phyloP scores from a whole-genome alignment of 2,329 filamentous ascomycete species.

The Pyricularia sp. region DNA sequence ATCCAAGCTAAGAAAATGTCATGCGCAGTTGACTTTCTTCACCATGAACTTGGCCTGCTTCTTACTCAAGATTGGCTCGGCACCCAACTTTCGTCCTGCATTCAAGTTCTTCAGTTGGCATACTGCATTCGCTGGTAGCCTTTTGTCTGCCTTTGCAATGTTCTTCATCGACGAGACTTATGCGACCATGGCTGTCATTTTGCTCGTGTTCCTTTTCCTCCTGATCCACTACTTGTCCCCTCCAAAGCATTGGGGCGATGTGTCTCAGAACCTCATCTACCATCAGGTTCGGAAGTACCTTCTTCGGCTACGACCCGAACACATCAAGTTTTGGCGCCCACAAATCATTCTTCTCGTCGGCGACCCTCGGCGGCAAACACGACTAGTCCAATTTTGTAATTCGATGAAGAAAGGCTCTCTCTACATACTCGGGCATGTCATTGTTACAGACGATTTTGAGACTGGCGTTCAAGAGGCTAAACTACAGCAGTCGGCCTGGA shows the following conservation, averaged over 20 bases:
- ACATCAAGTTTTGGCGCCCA: constrained; percentile 88
- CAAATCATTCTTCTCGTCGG: constrained; percentile 79
- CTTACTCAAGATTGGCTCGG: constrained; percentile 71
- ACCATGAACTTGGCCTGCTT: constrained; percentile 84
- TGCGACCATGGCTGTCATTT: constrained; percentile 59
- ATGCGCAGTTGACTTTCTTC: constrained; percentile 63
- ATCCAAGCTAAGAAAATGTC: background rate
- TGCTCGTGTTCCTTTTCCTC: constrained; percentile 65
- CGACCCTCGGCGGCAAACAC: constrained; percentile 66
- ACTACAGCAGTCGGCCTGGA: constrained; percentile 69
- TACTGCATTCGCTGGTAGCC: constrained; percentile 59
- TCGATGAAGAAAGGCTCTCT: constrained; percentile 77
- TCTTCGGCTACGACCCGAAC: constrained; percentile 68
- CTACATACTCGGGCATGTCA: constrained; percentile 78
- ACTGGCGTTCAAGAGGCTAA: constrained; percentile 69
- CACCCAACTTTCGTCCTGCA: constrained; percentile 76
- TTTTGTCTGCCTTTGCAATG: constrained; percentile 72
- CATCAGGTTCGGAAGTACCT: constrained; percentile 78
- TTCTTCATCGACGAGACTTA: constrained; percentile 81
- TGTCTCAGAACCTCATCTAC: constrained; percentile 81
- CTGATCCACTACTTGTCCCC: constrained; percentile 77
- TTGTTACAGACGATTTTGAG: constrained; percentile 72
- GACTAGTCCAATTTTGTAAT: constrained; percentile 83
- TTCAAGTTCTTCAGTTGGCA: constrained; percentile 86
- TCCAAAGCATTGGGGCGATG: constrained; percentile 81